Conservation (phyloP, 2,329 filamentous ascomycete species). For the Dothistroma pini region DNA sequence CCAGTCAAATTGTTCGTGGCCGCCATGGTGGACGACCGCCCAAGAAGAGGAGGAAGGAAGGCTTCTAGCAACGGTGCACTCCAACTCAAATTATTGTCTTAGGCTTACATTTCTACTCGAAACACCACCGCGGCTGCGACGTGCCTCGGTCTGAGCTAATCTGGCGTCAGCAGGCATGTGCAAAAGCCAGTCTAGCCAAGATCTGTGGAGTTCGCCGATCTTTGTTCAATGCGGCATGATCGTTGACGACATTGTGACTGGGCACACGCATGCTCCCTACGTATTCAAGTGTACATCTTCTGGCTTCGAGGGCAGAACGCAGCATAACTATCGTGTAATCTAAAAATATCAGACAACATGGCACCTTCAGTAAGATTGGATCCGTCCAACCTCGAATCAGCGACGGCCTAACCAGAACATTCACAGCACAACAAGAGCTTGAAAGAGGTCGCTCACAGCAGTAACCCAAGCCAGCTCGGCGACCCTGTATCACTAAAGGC, state of each 20-base stretch:
- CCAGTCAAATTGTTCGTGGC: slow-evolving; percentile 35
- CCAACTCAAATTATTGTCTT: not conserved
- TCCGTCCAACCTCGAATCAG: not conserved
- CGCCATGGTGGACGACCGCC: slow-evolving; percentile 35
- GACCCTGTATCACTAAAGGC: slow-evolving; percentile 37
- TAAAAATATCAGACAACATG: slow-evolving; percentile 1
- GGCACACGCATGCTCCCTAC: not conserved
- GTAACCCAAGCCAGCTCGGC: slow-evolving; percentile 33
- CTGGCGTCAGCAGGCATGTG: not conserved
- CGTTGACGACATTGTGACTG: slow-evolving; percentile 24
- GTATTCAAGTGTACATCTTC: not conserved
- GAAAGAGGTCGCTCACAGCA: slow-evolving; percentile 22
- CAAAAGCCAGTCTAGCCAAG: slow-evolving; percentile 15
- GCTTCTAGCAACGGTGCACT: slow-evolving; percentile 27
- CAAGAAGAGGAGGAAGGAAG: slow-evolving; percentile 44
- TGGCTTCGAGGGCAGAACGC: not conserved
- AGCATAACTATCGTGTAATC: too few relatives aligned
- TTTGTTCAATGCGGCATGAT: slow-evolving; percentile 5
- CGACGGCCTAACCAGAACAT: not conserved
- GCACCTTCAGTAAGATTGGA: slow-evolving; percentile 10
- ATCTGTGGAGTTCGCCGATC: slow-evolving; percentile 3
- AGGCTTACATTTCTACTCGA: not conserved
- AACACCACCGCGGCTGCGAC: not conserved
- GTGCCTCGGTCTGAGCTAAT: slow-evolving; percentile 2
- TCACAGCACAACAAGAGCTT: slow-evolving; percentile 19